Conservation (phyloP, 2,329 filamentous ascomycete genomes). For the Fusarium equiseti region DNA sequence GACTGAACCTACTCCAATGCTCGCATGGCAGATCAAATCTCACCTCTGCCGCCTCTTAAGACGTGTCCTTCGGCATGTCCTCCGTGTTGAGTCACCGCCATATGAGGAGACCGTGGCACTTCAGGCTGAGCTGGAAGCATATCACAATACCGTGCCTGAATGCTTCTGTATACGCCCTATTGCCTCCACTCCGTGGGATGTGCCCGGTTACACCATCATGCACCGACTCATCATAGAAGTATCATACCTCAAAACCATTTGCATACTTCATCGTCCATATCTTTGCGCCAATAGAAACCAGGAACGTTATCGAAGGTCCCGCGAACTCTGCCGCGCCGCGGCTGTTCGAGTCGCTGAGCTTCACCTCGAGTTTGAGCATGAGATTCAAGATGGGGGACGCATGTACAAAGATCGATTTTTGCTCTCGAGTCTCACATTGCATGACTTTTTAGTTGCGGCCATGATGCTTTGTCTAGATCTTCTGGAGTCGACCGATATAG, state of each 20-base stretch:
- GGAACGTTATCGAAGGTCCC: constrained; percentile 54
- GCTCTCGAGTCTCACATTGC: constrained; percentile 63
- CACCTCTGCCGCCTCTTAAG: constrained; percentile 58
- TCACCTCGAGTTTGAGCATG: constrained; percentile 61
- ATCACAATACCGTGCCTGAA: constrained; percentile 53
- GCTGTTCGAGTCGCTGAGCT: constrained; percentile 60
- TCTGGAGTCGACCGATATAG: constrained; percentile 54
- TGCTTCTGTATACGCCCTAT: constrained; percentile 58
- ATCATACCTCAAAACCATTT: constrained; percentile 62
- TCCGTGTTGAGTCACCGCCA: constrained; percentile 53
- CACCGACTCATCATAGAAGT: constrained; percentile 62
- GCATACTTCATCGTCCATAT: constrained; percentile 63
- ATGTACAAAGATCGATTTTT: constrained; percentile 66
- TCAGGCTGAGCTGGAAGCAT: constrained; percentile 56
- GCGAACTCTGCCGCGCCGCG: constrained; percentile 57
- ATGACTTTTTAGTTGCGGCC: constrained; percentile 69
- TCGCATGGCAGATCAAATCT: constrained; percentile 60
- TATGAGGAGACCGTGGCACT: constrained; percentile 54
- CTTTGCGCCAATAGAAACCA: constrained; percentile 57
- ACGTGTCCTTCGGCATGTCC: constrained; percentile 57
- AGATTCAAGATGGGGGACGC: constrained; percentile 62
- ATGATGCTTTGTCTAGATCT: constrained; percentile 70
- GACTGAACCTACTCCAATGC: constrained; percentile 58
- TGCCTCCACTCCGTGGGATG: constrained; percentile 57
- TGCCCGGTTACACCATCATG: constrained; percentile 60